Evolutionary conservation across 2,329 filamentous ascomycete genomes (phyloP).

Genomic region (Ceratocystis destructans): DNA sequence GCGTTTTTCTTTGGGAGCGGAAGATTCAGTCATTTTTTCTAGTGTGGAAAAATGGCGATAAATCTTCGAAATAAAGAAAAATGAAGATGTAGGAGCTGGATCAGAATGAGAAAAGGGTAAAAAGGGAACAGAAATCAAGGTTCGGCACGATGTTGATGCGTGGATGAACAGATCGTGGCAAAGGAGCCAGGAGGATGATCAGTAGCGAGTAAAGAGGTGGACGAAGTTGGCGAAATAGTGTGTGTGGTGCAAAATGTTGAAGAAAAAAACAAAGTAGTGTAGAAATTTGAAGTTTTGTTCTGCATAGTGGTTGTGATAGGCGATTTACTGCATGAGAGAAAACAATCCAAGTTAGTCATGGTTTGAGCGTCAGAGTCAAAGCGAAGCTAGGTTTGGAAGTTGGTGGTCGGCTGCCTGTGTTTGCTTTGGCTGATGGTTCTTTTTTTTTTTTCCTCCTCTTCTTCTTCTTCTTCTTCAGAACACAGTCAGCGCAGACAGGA

Average conservation of each 20-base stretch:
- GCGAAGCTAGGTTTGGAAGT: neutral
- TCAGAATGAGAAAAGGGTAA: neutral
- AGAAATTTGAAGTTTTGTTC: constrained; percentile 14
- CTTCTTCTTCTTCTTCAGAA: neutral
- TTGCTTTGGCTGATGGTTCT: neutral
- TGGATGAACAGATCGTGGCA: neutral
- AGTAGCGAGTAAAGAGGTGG: constrained; percentile 8
- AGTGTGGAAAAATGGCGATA: neutral
- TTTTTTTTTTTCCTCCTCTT: neutral
- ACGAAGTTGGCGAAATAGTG: constrained; percentile 2
- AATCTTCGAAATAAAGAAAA: neutral
- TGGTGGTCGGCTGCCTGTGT: neutral
- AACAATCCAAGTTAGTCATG: constrained; percentile 4
- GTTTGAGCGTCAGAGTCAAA: neutral
- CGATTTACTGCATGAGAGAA: constrained; percentile 4
- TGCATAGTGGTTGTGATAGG: constrained; percentile 15
- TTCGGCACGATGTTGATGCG: constrained; percentile 11
- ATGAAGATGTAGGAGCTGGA: neutral
- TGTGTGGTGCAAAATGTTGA: constrained; percentile 6
- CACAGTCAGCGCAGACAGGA: neutral
- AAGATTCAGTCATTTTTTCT: neutral
- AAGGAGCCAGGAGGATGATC: constrained; percentile 14
- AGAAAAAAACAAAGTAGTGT: constrained; percentile 8
- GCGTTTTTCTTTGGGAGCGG: constrained; percentile 22
- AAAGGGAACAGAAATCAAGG: constrained; percentile 10